Evolutionary conservation across 192 early-diverging fungal species (phyloP).

Genomic region (Backusella macrospora): DNA sequence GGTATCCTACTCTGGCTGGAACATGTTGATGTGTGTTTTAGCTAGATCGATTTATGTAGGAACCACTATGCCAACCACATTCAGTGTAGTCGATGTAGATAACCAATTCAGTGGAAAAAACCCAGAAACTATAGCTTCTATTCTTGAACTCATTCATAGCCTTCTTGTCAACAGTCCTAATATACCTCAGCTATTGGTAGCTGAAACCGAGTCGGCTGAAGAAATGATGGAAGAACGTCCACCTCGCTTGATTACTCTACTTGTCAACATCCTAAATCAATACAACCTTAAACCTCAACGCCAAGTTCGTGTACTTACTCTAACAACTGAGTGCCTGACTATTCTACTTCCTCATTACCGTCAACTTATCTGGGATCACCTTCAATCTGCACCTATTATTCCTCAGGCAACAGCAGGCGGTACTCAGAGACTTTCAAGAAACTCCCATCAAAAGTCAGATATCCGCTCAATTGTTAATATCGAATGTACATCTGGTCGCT

Average conservation of each 20-base stretch:
- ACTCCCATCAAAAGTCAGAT: slow-evolving; percentile 7
- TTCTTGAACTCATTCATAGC: slow-evolving; percentile 28
- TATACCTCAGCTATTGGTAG: slow-evolving; percentile 4
- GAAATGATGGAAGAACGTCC: not conserved
- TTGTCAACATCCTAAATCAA: slow-evolving; percentile 12
- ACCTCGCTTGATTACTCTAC: slow-evolving; percentile 6
- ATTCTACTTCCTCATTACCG: slow-evolving; percentile 26
- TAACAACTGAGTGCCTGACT: slow-evolving; percentile 27
- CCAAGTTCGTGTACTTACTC: not conserved
- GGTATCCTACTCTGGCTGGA: slow-evolving; percentile 31
- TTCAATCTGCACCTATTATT: slow-evolving; percentile 27
- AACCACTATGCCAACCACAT: not conserved
- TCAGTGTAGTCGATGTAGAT: slow-evolving; percentile 15
- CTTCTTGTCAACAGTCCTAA: slow-evolving; percentile 15
- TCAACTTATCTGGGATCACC: slow-evolving; percentile 27
- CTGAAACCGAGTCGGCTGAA: slow-evolving; percentile 11
- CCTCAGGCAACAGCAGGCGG: slow-evolving; percentile 10
- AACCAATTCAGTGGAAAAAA: slow-evolving; percentile 13
- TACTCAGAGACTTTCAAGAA: not conserved
- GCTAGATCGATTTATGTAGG: slow-evolving; percentile 1
- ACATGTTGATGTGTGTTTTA: slow-evolving; percentile 21
- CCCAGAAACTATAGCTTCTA: slow-evolving; percentile 17
- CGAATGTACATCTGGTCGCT: slow-evolving; percentile 30
- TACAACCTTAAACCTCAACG: not conserved
- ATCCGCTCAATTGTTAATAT: slow-evolving; percentile 29